These are phyloP conservation scores for Globisporangium middletonii DNA, from an alignment of 352 stramenopile genomes.

Conservation along the genomic window DNA sequence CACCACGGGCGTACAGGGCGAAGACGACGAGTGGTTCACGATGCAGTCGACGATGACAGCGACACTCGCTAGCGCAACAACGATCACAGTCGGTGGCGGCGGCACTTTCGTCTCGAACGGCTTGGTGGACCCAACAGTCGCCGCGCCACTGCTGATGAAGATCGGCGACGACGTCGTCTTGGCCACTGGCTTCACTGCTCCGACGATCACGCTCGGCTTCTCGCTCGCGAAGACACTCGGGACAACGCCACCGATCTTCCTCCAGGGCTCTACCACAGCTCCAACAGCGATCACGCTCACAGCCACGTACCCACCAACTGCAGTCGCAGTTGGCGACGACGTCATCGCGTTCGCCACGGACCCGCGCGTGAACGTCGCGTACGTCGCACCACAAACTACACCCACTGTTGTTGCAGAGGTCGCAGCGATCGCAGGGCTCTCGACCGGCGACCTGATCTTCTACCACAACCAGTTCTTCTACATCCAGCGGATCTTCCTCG, in stretches of 20 bases:
- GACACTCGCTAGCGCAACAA: not conserved
- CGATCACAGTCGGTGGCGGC: not conserved
- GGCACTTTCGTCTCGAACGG: not conserved
- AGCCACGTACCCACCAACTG: not conserved
- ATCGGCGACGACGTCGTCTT: constrained; percentile 21
- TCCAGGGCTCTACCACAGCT: not conserved
- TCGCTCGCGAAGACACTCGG: constrained; percentile 21
- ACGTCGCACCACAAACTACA: not conserved
- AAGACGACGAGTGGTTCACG: constrained; percentile 55
- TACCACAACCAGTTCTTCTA: constrained; percentile 62
- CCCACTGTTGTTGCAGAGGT: not conserved
- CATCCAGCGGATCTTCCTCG: constrained; percentile 12
- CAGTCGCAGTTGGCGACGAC: constrained; percentile 12
- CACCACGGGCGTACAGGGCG: constrained; percentile 33
- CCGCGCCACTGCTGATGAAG: constrained; percentile 16
- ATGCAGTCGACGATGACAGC: constrained; percentile 15
- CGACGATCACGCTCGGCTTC: constrained; percentile 21
- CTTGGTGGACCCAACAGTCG: not conserved
- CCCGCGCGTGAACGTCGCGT: not conserved
- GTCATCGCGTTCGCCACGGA: constrained; percentile 10
- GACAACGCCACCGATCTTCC: constrained; percentile 10
- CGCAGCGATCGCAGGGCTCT: not conserved
- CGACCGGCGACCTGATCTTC: constrained; percentile 34
- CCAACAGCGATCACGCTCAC: constrained; percentile 11
- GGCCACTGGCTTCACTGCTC: not conserved